These are phyloP conservation scores for Penicillium sp. DNA, from an alignment of 2,329 filamentous ascomycete species.

Conservation along the genomic window DNA sequence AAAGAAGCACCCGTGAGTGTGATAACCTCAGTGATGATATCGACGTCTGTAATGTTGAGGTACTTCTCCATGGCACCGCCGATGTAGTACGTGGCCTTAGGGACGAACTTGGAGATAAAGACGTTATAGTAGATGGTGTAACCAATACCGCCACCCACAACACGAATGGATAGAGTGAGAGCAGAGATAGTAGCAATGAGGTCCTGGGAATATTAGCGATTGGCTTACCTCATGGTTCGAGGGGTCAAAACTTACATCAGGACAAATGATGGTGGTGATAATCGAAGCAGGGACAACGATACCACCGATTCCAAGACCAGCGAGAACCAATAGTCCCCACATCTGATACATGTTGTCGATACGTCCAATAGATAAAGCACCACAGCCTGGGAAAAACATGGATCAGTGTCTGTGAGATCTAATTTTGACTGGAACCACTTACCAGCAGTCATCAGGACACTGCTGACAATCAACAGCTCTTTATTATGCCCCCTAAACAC, in stretches of 20 bases:
- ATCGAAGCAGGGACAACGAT: constrained; percentile 69
- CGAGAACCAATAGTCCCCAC: constrained; percentile 61
- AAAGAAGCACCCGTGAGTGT: constrained; percentile 56
- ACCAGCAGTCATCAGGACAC: constrained; percentile 65
- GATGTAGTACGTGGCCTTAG: constrained; percentile 50
- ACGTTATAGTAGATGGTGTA: constrained; percentile 61
- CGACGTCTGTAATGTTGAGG: constrained; percentile 52
- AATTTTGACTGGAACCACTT: constrained; percentile 6
- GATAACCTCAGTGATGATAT: constrained; percentile 53
- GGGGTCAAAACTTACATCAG: constrained; percentile 49
- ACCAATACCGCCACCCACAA: constrained; percentile 66
- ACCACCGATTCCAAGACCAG: constrained; percentile 65
- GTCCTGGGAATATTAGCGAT: constrained; percentile 37
- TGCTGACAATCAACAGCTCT: constrained; percentile 60
- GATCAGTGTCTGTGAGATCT: neutral
- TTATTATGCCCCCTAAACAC: constrained; percentile 60
- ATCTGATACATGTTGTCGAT: constrained; percentile 56
- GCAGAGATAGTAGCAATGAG: constrained; percentile 70
- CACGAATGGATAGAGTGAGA: constrained; percentile 68
- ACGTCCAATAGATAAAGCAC: constrained; percentile 53
- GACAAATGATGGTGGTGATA: constrained; percentile 69
- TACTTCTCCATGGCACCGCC: constrained; percentile 51
- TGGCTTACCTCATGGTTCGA: neutral
- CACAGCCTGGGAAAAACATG: constrained; percentile 46
- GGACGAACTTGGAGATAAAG: constrained; percentile 48